Evolutionary conservation across 2,329 filamentous ascomycete species (phyloP).

Genomic region (Sclerotinia minor): DNA sequence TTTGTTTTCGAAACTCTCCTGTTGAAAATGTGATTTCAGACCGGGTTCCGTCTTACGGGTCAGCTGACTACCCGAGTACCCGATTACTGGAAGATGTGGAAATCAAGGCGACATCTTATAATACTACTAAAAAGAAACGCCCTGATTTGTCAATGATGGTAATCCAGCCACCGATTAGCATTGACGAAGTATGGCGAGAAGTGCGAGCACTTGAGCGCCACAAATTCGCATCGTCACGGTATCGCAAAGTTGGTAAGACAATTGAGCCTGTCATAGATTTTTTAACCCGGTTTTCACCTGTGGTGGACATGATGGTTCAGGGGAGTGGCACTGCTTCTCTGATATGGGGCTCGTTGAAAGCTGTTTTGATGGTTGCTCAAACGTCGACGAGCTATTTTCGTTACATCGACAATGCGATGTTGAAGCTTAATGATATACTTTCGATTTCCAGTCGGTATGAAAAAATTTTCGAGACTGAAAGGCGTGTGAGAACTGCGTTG

Average conservation of each 20-base stretch:
- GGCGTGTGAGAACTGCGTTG: constrained; percentile 12
- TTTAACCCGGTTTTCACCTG: constrained; percentile 16
- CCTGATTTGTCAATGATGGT: not conserved
- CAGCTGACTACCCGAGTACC: constrained; percentile 9
- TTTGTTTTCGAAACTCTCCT: not conserved
- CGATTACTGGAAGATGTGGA: not conserved
- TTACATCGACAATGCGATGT: constrained; percentile 20
- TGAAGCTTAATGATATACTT: constrained; percentile 18
- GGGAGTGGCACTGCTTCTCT: constrained; percentile 15
- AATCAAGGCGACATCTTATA: too few species aligned
- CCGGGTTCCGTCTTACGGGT: constrained; percentile 16
- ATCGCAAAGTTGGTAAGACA: constrained; percentile 20
- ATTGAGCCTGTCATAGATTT: constrained; percentile 23
- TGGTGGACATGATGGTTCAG: constrained; percentile 24
- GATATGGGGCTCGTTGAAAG: constrained; percentile 23
- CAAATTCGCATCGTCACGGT: constrained; percentile 19
- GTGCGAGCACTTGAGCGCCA: constrained; percentile 22
- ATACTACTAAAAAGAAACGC: not conserved
- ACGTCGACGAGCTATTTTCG: constrained; percentile 21
- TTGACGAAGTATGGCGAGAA: constrained; percentile 24
- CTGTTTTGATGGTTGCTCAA: constrained; percentile 23
- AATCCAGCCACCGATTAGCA: not conserved
- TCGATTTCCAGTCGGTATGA: constrained; percentile 21
- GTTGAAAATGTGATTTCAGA: not conserved
- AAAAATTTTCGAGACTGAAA: constrained; percentile 20